A percentile compares a stretch with the other conserved stretches of the same genome.
Conservation (phyloP, 106 monocot genomes). For the Dendrobium huoshanense region DNA sequence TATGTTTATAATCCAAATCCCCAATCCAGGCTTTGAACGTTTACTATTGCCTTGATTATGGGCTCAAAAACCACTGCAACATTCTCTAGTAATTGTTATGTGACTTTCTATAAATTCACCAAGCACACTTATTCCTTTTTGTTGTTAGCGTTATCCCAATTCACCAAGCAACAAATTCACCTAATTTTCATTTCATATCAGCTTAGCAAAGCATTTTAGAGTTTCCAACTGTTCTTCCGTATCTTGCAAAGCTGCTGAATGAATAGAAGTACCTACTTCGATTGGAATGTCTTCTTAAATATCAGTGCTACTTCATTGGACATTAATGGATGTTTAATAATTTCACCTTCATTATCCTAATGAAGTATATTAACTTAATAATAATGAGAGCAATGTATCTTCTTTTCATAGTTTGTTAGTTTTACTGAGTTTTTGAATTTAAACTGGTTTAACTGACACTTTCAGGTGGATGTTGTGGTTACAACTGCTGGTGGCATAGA, state of each 20-base stretch:
- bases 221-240: neutral
- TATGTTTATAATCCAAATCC: neutral
- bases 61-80: neutral
- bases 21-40: neutral
- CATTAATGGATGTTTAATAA: neutral
- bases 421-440: neutral
- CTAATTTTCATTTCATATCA: neutral
- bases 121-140: neutral
- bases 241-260: neutral
- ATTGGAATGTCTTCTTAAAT: neutral
- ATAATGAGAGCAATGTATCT: neutral
- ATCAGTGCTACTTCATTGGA: neutral
- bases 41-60: neutral
- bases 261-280: neutral
- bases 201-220: neutral
- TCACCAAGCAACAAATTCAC: neutral
- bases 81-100: neutral
- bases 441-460: conserved; percentile 1
- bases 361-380: conserved; percentile 1
- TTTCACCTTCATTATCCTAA: neutral
- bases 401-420: neutral
- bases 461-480: conserved; percentile 89
- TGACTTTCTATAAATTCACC: neutral
- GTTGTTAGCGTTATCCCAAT: neutral
- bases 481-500: conserved; percentile 99